These are phyloP conservation scores for Ceratobasidium sp. DNA, from an alignment of 1,284 basidiomycete species.

Conservation along the genomic window DNA sequence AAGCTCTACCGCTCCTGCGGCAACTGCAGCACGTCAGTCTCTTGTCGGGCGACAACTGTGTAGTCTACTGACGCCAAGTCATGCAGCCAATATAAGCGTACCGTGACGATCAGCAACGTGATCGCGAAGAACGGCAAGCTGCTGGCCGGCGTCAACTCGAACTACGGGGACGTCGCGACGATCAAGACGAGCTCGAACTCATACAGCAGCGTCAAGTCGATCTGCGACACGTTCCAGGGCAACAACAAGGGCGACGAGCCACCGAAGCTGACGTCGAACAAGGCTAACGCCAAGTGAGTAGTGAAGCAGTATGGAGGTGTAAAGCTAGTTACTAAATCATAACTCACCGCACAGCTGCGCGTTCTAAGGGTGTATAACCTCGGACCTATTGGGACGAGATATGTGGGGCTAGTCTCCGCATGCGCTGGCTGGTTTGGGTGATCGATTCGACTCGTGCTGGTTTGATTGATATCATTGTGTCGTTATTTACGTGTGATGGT, in stretches of 20 bases:
- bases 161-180: constrained; percentile 47
- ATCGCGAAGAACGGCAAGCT: constrained; percentile 44
- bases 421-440: constrained; percentile 7
- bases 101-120: constrained; percentile 53
- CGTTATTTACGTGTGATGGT: no score
- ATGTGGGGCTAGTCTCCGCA: constrained; percentile 15
- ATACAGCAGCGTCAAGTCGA: constrained; percentile 23
- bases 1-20: constrained; percentile 49
- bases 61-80: no score
- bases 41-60: neutral
- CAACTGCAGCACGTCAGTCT: constrained; percentile 43
- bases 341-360: neutral
- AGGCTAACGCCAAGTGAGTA: constrained; percentile 35
- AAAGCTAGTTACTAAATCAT: constrained; percentile 1
- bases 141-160: constrained; percentile 48
- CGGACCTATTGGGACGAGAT: neutral
- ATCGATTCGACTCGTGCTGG: neutral
- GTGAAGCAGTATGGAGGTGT: neutral
- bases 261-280: constrained; percentile 30
- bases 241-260: constrained; percentile 43
- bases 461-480: neutral
- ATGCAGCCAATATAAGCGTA: constrained; percentile 51
- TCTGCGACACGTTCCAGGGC: constrained; percentile 44
- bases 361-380: neutral
- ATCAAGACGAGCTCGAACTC: constrained; percentile 34